Percentiles rank a stretch among this genome's conserved stretches.
phyloP scores from a whole-genome alignment of 805 yeast genomes.

The Candida koratica region DNA sequence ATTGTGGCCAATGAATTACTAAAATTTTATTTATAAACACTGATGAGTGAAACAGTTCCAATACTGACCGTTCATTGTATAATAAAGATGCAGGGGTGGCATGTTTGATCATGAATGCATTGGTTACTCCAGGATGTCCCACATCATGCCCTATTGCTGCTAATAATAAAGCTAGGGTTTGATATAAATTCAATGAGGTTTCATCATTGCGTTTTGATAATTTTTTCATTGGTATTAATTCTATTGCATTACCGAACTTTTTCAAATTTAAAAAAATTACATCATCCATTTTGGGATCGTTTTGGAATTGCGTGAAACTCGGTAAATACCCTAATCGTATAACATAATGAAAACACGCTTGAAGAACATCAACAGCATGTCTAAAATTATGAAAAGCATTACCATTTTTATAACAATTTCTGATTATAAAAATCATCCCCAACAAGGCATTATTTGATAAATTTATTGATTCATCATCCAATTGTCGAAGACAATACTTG shows the following conservation, averaged over 20 bases:
- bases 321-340: constrained; percentile 40
- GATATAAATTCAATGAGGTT: constrained; percentile 35
- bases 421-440: constrained; percentile 58
- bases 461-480: constrained; percentile 16
- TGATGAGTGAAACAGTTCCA: constrained; percentile 79
- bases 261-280: constrained; percentile 13
- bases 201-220: constrained; percentile 8
- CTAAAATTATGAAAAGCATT: constrained; percentile 94
- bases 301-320: constrained; percentile 31
- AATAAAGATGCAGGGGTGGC: constrained; percentile 60
- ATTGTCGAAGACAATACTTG: constrained; percentile 36
- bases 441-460: constrained; percentile 44
- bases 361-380: constrained; percentile 94
- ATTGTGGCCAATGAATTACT: constrained; percentile 34
- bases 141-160: constrained; percentile 94
- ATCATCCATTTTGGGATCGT: constrained; percentile 30
- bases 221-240: constrained; percentile 13
- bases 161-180: constrained; percentile 58
- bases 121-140: constrained; percentile 96
- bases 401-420: constrained; percentile 77
- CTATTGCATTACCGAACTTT: constrained; percentile 17
- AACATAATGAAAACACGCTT: constrained; percentile 73
- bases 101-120: constrained; percentile 57
- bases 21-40: constrained; percentile 48
- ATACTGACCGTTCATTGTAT: constrained; percentile 62